Evolutionary conservation across 805 yeast genomes (phyloP).

Genomic region (Wickerhamiella occidentalis): DNA sequence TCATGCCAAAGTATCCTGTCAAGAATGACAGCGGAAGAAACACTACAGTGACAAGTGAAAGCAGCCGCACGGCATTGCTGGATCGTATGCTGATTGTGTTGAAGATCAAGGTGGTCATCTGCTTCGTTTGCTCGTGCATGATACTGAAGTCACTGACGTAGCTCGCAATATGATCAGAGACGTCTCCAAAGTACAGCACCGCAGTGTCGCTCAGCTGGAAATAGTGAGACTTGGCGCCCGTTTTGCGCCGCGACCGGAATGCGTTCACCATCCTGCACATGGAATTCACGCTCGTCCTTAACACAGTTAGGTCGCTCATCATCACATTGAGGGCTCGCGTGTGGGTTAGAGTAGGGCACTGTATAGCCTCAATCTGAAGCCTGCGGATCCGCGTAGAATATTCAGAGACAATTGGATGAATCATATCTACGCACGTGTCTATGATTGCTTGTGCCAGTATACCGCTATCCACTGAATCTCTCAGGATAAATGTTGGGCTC

Average conservation of each 20-base stretch:
- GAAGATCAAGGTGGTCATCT: slow-evolving; percentile 41
- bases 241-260: slow-evolving; percentile 22
- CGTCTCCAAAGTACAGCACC: slow-evolving; percentile 41
- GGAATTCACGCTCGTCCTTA: slow-evolving; percentile 39
- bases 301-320: slow-evolving; percentile 40
- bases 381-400: slow-evolving; percentile 38
- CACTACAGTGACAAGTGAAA: slow-evolving; percentile 45
- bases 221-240: neutral
- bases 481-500: slow-evolving; percentile 36
- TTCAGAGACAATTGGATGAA: slow-evolving; percentile 42
- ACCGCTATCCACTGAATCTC: slow-evolving; percentile 42
- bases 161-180: slow-evolving; percentile 42
- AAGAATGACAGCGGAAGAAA: slow-evolving; percentile 48
- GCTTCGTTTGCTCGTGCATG: slow-evolving; percentile 42
- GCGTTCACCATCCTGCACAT: slow-evolving; percentile 37
- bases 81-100: slow-evolving; percentile 47
- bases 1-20: slow-evolving; percentile 54
- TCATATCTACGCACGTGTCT: slow-evolving; percentile 43
- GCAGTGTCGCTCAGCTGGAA: slow-evolving; percentile 32
- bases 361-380: slow-evolving; percentile 40
- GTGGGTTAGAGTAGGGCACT: slow-evolving; percentile 38
- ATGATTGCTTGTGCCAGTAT: slow-evolving; percentile 42
- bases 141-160: slow-evolving; percentile 43
- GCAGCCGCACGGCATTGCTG: slow-evolving; percentile 41
- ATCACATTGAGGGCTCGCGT: slow-evolving; percentile 43